Percentiles rank a stretch among this genome's conserved stretches.
Evolutionary conservation across 805 yeast genomes (phyloP).

Genomic region (Maudiozyma saulgeensis): DNA sequence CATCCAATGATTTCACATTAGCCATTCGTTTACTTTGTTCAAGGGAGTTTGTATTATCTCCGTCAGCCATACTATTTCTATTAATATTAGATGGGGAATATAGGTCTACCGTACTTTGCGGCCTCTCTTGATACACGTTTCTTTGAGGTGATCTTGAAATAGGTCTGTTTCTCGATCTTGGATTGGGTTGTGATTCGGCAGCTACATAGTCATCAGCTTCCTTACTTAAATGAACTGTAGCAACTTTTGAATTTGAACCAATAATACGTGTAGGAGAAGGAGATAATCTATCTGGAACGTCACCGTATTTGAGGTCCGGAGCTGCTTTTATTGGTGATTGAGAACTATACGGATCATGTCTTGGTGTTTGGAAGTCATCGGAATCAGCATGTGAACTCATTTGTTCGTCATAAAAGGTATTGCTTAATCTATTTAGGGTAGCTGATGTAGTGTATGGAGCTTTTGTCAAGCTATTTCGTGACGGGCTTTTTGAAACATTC

Average conservation of each 20-base stretch:
- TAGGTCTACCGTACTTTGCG: background rate
- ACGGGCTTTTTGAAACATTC: background rate
- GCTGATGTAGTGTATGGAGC: slow-evolving; percentile 19
- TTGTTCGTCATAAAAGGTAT: slow-evolving; percentile 4
- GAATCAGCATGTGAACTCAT: background rate
- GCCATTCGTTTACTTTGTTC: background rate
- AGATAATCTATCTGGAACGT: background rate
- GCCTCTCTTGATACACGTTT: background rate
- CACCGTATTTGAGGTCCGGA: background rate
- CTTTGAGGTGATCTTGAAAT: slow-evolving; percentile 2
- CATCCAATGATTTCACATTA: background rate
- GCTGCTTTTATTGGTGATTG: background rate
- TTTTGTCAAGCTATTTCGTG: slow-evolving; percentile 7
- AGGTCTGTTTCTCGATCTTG: background rate
- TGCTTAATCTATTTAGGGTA: slow-evolving; percentile 15
- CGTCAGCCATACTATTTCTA: background rate
- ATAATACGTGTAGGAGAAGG: too few species aligned
- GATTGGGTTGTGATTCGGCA: background rate
- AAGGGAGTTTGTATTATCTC: background rate
- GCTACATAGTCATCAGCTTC: background rate
- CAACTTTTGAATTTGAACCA: background rate
- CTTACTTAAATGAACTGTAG: background rate
- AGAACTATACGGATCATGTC: background rate
- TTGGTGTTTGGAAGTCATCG: background rate
- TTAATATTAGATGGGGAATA: background rate